Evolutionary conservation across 169 alveolate species (phyloP).

Genomic region (Theileria sp.): DNA sequence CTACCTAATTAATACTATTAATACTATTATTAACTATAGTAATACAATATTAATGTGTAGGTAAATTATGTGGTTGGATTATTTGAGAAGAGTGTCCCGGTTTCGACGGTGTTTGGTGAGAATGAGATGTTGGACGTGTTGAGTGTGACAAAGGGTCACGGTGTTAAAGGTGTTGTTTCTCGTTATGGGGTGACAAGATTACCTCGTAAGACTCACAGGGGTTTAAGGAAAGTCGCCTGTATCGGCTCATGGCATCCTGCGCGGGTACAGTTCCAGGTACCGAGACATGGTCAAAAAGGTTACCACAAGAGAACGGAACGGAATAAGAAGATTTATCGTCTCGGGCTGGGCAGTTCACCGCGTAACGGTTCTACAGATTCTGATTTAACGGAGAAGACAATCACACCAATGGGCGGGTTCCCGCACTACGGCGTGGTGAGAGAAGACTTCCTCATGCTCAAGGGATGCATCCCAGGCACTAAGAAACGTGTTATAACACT

Average conservation of each 20-base stretch:
- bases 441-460: slow-evolving; percentile 97
- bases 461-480: slow-evolving; percentile 98
- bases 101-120: slow-evolving; percentile 92
- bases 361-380: slow-evolving; percentile 96
- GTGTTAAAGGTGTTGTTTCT: slow-evolving; percentile 97
- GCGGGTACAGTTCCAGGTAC: slow-evolving; percentile 98
- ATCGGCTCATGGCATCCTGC: slow-evolving; percentile 99
- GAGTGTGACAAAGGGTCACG: slow-evolving; percentile 99
- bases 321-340: slow-evolving; percentile 98
- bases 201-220: slow-evolving; percentile 99
- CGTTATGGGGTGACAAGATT: slow-evolving; percentile 99
- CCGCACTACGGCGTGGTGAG: slow-evolving; percentile 98
- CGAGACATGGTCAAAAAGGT: slow-evolving; percentile 99
- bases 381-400: slow-evolving; percentile 96
- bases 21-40: no score
- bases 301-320: slow-evolving; percentile 99
- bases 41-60: slow-evolving; percentile 32
- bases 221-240: slow-evolving; percentile 99
- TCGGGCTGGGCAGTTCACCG: slow-evolving; percentile 92
- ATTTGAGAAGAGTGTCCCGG: slow-evolving; percentile 96
- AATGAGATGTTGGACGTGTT: slow-evolving; percentile 97
- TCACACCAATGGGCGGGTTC: slow-evolving; percentile 99
- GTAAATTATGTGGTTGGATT: slow-evolving; percentile 91
- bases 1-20: not conserved
- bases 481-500: slow-evolving; percentile 95